Evolutionary conservation across 257 asterid genomes (phyloP), one percentile per base, ranked within the genome.

Genomic region (Osmanthus fragrans): DNA sequence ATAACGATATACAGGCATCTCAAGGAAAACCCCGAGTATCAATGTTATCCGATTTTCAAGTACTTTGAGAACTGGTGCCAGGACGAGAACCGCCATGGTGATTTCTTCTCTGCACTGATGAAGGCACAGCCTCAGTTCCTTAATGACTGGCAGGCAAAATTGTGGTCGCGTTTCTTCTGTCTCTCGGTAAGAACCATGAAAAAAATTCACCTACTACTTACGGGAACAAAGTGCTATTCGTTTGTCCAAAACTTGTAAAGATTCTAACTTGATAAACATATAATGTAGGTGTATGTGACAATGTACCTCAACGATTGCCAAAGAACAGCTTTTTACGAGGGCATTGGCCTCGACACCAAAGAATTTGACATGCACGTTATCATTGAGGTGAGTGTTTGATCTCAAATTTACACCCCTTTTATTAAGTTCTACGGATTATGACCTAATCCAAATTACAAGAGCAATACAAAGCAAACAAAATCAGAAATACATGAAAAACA

Each of bases 1-100:
- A 95, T 95, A 51, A 91, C 99, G 81, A 95, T 95, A 74, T 89
- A 89, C 89, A 83, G 99, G 84, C 99, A 93, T 84, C 97, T 96
- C 74, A 96, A 93, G 85, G 82, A 90, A 42, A 96, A 96, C 77
- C 97, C 97, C 0, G 97, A 96, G 74, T 96, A 85, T 86, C 96
- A 89, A 70, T 92, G 97, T 80, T 96, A 96, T 74, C 99, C 99
- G 0, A 93, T 96, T 79, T 96, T 96, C 95, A 93, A 96, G 32
- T 96, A 96, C 94, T 96, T 96, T 0, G 98, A 96, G 94, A 96
- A 96, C 92, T 96, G 99, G 99, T 96, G 99, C 88, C 98, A 96
- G 81, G 99, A 96, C 73, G 99, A 96, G 93, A 93, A 96, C 77
- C 97, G 99, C 77, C 99, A 96, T 7, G 98, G 99, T 18, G 99